Base-by-base conservation (phyloP, 805 yeast genomes). In the Candida dendrica region DNA sequence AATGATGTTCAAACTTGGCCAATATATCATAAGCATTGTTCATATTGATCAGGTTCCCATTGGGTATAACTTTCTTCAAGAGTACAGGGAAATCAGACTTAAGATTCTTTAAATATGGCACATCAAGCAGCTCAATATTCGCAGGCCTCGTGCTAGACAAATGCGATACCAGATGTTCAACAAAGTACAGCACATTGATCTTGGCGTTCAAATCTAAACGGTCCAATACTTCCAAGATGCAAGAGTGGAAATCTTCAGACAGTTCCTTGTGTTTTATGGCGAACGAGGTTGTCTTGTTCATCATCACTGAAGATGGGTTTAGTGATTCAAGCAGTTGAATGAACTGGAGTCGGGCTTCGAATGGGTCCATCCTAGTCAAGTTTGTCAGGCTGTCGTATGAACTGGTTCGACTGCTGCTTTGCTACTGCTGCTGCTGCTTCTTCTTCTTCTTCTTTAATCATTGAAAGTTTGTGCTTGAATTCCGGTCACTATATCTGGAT, bases 311-410 rank as follows among this genome's bases (percentile, higher is more conserved):
- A 1, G 88, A 73, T 0, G 95, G 90, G 35, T 78, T 80, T 34
- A 91, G 64, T 6, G 70, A 60, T 49, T 79, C 72, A 42, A 90
- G 68, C 36, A 79, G 74, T 51, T 80, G 85, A 6, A 78, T 71
- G 52, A 90, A 82, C 60, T 83, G 84, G 37, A 87, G 65, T 44
- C 91, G 74, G 4, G 90, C 89, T 55, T 87, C 96, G 59, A 91
- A 86, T 1, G 96, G 81, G 58, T 90, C 96, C 95, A 90, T 87
- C 14, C 13, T 26, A n/a, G n/a, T n/a, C n/a, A n/a, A n/a, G n/a
- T n/a, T n/a, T n/a, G n/a, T n/a, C n/a, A n/a, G n/a, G 24, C 8
- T 22, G 24, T 22, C 8, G 24, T 22, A 22, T 22, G 24, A 6
- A 22, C 8, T 22, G 8, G n/a, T n/a, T n/a, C n/a, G n/a, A n/a